Evolutionary conservation across 2,329 filamentous ascomycete genomes (phyloP), one percentile per base, ranked within the genome.

Genomic region (Pseudogymnoascus sp.): DNA sequence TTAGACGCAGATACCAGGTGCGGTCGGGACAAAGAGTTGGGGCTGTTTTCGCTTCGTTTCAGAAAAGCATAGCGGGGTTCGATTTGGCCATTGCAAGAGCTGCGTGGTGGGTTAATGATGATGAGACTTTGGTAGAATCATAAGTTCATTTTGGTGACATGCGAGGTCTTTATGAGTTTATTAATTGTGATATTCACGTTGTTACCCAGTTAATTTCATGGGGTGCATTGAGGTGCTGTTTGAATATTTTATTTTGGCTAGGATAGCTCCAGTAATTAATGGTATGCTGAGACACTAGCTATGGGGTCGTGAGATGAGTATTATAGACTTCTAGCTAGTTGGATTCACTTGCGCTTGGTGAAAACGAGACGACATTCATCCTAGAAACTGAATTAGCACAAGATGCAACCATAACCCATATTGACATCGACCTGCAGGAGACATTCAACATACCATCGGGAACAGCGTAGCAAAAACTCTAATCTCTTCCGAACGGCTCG

Each of bases 401-500:
- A 24, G 19, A 10, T 3, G 10, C 8, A 6, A 38, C 35, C 14
- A 38, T 11, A 5, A 22, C 10, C 19, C 19, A 19, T 19, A 41
- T 22, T 2, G 6, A 22, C 4, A 43, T 43, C 19, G 2, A 22
- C 16, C 10, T 12, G 10, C 19, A 43, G 16, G 10, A 22, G 10
- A 43, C 11, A 43, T 43, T 22, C 4, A 43, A 43, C 40, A 14
- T 43, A 43, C 19, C 19, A 43, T 43, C 2, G 40, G 40, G 11
- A 43, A 43, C 40, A 43, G 12, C 19, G 40, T 43, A 43, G 40
- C 40, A 24, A 43, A 43, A 22, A 43, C 40, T 5, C 22, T 72
- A 31, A 83, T 82, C 69, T 82, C 77, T 64, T 83, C 81, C 0
- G 79, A 82, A 22, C 65, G 72, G 0, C 69, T 68, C 1, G 81